Evolutionary conservation across 2,329 filamentous ascomycete genomes (phyloP), one percentile per base, ranked within the genome.

Genomic region (Daldinia sp.): DNA sequence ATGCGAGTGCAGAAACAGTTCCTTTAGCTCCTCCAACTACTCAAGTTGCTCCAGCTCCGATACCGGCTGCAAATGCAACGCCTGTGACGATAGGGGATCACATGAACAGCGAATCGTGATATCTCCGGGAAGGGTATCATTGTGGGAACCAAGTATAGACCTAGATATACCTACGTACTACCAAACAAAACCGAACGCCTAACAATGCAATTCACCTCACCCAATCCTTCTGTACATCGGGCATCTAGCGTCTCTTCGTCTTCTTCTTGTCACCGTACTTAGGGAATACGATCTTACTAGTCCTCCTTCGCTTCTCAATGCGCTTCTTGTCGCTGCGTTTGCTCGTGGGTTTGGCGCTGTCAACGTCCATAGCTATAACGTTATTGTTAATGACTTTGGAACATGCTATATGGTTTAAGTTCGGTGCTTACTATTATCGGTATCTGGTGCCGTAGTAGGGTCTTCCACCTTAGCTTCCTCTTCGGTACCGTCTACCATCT

Each of bases 251-350:
- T 71, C 75, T 79, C 72, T 74, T 76, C 79, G 83, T 84, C 71
- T 80, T 80, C 60, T 79, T 81, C 71, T 82, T 83, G 65, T 88
- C 85, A 68, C 84, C 84, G 76, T 86, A 89, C 74, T 85, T 88
- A 60, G 83, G 83, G 69, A 90, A 91, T 23, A 89, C 87, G 67
- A 90, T 89, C 67, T 83, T 83, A 44, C 85, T 87, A 78, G 85
- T 88, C 71, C 80, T 82, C 73, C 81, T 85, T 76, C 84, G 83
- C 83, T 89, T 90, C 78, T 85, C 82, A 60, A 89, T 81, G 73
- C 85, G 84, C 77, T 83, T 85, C 80, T 84, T 88, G 69, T 79
- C 77, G 41, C 72, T 78, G 23, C 79, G 74, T 65, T 75, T 77
- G 61, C 67, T 77, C 13, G 78, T 74, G 48, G 80, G 74, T 74